Base-by-base conservation (phyloP, 441 rosid species). In the Melastoma candidum region DNA sequence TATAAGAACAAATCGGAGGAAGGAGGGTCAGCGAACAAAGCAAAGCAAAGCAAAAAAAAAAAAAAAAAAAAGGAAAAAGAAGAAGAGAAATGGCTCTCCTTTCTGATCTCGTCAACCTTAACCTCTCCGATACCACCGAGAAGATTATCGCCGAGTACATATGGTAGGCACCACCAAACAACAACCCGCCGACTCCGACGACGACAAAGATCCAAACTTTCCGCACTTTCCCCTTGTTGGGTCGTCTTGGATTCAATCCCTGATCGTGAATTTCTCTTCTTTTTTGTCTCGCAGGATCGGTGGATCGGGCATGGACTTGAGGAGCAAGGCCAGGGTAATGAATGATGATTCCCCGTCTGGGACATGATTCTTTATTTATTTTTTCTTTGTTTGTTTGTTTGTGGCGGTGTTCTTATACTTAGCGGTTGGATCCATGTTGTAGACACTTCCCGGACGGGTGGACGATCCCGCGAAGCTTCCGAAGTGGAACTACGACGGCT, bases 131-230 rank as follows among this genome's bases (percentile, higher is more conserved):
- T n/a, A 11, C 55, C 63, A 64, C 54, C 14, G 63, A 58, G 2
- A 64, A 64, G 53, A 44, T 64, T 11, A 64, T 64, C 22, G 68
- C 68, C 17, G 63, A 64, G 59, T 64, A 64, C 58, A 64, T 64
- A 64, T 64, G 68, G 68, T 64, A 27, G 8, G 8, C 8, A 36
- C 41, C 41, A 17, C 22, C 22, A 17, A 17, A 17, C 22, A 17
- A 17, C 22, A 17, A 17, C 22, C 22, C 22, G 1, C 22, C 22
- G 22, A 17, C 22, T 17, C 22, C 22, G 22, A 17, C 13, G 53
- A 27, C 1, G 17, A 11, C 22, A 8, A 36, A 36, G 41, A 36
- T 47, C 26, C 11, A 7, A 4, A 9, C 12, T 29, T 10, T 47
- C 45, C 44, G 11, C 12, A 4, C 22, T 7, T 5, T 3, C 11